Evolutionary conservation across 129 eudicot genomes (phyloP), one percentile per base, ranked within the genome.

Genomic region (Deinandra increscens): DNA sequence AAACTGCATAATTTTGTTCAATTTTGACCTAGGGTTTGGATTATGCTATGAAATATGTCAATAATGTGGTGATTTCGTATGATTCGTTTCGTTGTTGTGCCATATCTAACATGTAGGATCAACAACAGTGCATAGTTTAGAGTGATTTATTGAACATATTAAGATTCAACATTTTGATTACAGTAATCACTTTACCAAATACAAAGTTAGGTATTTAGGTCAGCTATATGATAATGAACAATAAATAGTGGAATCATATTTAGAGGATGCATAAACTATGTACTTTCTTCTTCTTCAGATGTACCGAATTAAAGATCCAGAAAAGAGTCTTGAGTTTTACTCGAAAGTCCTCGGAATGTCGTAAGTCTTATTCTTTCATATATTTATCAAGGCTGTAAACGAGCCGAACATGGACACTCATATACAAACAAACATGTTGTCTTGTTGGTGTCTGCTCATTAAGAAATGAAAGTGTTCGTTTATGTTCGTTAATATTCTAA

Each of bases 251-350:
- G 53, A 33, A 55, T 48, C n/a, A 7, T 49, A n/a, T 62, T 26
- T 53, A 23, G 63, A 31, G 34, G 26, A 36, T 60, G 41, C 67
- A 46, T 60, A 20, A 76, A 61, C 74, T 20, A 5, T 45, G 31
- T 43, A 14, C 73, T 68, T 81, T 53, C 63, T 45, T 53, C 63
- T 45, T 66, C 36, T 71, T 49, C 85, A 94, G 97, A 94, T 94
- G 99, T 81, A 78, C 75, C 87, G 99, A 42, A 83, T 94, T 56
- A 94, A 94, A 87, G 93, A 94, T 59, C 99, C 99, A 26, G 75
- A 83, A 87, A 83, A 31, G 67, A 94, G 97, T 70, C 88, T 94
- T 66, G 72, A 79, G 31, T 94, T 94, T 81, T 94, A 94, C 85
- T 79, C 99, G 36, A 55, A 83, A 1, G 73, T 87, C 42, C 74